Conservation (phyloP, 352 stramenopile species). For the Aphanomyces euteiches region DNA sequence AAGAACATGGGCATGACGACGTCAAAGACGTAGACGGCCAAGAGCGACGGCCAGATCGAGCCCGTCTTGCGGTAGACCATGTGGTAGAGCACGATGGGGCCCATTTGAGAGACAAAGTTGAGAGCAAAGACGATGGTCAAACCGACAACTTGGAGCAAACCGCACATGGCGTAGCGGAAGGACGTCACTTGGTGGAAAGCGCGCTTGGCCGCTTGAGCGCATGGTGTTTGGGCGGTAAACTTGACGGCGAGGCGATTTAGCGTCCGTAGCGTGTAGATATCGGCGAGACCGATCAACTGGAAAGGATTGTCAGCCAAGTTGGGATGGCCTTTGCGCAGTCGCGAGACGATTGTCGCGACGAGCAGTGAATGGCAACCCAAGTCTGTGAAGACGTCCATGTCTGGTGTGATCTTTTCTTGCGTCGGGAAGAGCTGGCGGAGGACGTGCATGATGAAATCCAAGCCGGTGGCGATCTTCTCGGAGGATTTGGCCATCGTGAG, state of each 20-base stretch:
- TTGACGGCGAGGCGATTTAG: not conserved
- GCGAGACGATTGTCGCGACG: not conserved
- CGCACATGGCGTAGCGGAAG: not conserved
- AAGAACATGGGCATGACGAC: not conserved
- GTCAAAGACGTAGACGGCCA: not conserved
- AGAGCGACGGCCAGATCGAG: not conserved
- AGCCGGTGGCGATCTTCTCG: not conserved
- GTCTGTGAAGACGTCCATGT: constrained; percentile 9
- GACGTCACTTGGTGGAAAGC: constrained; percentile 1
- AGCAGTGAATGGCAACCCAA: constrained; percentile 5
- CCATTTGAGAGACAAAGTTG: not conserved
- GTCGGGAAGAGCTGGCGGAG: not conserved
- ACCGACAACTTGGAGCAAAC: not conserved
- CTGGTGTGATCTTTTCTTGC: not conserved
- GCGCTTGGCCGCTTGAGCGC: not conserved
- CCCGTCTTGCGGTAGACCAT: not conserved
- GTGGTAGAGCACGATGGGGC: not conserved
- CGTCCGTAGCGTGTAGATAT: constrained; percentile 13
- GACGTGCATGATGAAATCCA: constrained; percentile 8
- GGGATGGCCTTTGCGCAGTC: not conserved
- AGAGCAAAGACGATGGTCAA: not conserved
- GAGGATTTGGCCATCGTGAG: too few species aligned
- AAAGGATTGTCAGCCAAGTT: not conserved
- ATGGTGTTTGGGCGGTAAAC: not conserved
- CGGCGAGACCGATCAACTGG: not conserved